Base-by-base conservation (phyloP, 2,329 filamentous ascomycete genomes). In the Colletotrichum costaricense region DNA sequence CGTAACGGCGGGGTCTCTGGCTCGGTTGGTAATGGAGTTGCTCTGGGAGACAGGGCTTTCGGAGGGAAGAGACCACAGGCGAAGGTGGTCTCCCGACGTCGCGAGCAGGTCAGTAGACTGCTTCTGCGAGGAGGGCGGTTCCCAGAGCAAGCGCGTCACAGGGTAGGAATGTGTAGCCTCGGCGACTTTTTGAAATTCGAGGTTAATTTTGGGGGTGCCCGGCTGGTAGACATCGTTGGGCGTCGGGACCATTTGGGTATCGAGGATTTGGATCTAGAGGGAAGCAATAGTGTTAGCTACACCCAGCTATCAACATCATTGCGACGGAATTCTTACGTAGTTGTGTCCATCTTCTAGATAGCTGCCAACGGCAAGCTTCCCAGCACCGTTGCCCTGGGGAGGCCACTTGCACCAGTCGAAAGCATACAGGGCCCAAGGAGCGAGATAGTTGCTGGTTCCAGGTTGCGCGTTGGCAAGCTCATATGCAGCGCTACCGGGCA, bases 351-450 rank as follows among this genome's bases (percentile, higher is more conserved):
- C 97, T 84, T 99, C 97, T 64, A 98, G 86, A 81, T 98, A 98
- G 85, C 97, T 99, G 73, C 96, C 97, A 52, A 99, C 89, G 14
- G 97, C 97, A 78, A 99, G 90, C 84, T 98, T 98, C 52, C 97
- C 97, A 4, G 94, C 95, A 75, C 94, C 92, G 76, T 92, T 92
- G 78, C 84, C 92, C 79, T 95, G 91, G 2, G 96, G 92, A 19
- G 94, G 91, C 96, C 97, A 99, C 84, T 99, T 99, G 86, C 97
- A 99, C 97, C 97, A 99, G 85, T 99, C 97, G 79, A 97, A 96
- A 14, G 97, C 96, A 82, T 98, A 99, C 68, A 97, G 92, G 16
- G 95, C 93, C 95, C 97, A 99, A 0, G 96, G 95, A 5, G 96
- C 95, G 75, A 97, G 85, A 80, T 98, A 98, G 81, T 96, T 98